A percentile compares a stretch with the other conserved stretches of the same genome.
Conservation (phyloP, 2,329 filamentous ascomycete species). For the Oidium heveae region DNA sequence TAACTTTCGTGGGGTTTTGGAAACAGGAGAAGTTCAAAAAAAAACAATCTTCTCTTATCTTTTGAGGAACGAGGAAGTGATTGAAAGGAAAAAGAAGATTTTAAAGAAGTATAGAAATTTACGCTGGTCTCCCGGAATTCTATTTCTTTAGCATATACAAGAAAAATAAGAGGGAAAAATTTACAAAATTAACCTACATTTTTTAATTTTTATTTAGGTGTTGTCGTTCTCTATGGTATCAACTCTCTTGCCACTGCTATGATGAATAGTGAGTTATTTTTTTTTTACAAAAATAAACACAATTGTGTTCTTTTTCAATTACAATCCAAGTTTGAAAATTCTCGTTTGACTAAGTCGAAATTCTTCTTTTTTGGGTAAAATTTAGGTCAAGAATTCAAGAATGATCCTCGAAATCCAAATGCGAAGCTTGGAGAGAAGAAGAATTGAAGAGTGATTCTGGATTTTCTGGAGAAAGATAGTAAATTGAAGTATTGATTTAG, state of each 20-base stretch:
- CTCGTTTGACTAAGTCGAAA: neutral
- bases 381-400: constrained; percentile 80
- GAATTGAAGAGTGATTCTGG: no score
- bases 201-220: constrained; percentile 24
- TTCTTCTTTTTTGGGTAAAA: no score
- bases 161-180: neutral
- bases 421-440: constrained; percentile 9
- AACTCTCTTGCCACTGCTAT: constrained; percentile 59
- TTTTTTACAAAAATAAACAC: neutral
- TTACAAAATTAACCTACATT: no score
- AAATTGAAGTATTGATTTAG: no score
- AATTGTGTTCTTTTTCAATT: neutral
- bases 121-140: no score
- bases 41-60: no score
- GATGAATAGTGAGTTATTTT: constrained; percentile 42
- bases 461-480: no score
- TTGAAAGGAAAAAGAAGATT: no score
- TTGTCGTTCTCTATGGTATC: constrained; percentile 74
- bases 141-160: neutral
- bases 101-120: no score
- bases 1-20: no score
- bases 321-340: neutral
- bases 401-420: constrained; percentile 74
- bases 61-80: no score
- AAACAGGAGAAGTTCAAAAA: no score